These are phyloP conservation scores for Volvox africanus DNA, from an alignment of 139 green algal species.

Conservation along the genomic window DNA sequence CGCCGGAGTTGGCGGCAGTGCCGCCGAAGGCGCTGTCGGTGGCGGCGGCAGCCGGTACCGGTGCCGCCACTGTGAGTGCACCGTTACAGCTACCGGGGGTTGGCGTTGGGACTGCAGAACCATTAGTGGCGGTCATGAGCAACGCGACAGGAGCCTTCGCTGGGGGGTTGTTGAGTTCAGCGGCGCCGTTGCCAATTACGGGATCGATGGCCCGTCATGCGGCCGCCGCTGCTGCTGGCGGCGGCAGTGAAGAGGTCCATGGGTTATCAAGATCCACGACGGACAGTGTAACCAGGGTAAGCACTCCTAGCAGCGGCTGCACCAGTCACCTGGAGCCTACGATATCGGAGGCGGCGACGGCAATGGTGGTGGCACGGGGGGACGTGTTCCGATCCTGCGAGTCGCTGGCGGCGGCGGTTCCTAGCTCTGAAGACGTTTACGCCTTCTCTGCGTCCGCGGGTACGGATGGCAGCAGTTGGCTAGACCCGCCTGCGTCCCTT, in stretches of 20 bases:
- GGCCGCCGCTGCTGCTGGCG: no score
- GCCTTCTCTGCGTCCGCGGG: background rate
- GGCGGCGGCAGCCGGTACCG: no score
- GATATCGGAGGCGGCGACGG: background rate
- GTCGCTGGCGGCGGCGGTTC: constrained; percentile 4
- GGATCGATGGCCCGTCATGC: background rate
- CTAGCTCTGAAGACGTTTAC: background rate
- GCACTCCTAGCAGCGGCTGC: background rate
- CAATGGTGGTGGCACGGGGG: background rate
- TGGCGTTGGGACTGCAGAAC: background rate
- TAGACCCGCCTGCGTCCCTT: background rate
- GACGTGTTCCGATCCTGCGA: constrained; percentile 30
- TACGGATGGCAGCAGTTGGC: background rate
- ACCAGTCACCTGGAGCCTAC: background rate
- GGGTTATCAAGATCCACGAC: background rate
- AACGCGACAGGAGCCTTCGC: background rate
- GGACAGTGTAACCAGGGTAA: background rate
- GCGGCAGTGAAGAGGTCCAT: background rate
- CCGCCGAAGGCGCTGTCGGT: no score
- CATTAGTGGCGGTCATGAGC: background rate
- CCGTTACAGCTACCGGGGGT: constrained; percentile 29
- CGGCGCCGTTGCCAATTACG: background rate
- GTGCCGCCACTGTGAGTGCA: background rate
- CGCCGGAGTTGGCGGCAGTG: background rate
- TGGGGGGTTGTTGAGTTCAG: background rate